A percentile compares a stretch with the other conserved stretches of the same genome.
phyloP scores from a whole-genome alignment of 306 rosid species.

The Begonia peltatifolia region DNA sequence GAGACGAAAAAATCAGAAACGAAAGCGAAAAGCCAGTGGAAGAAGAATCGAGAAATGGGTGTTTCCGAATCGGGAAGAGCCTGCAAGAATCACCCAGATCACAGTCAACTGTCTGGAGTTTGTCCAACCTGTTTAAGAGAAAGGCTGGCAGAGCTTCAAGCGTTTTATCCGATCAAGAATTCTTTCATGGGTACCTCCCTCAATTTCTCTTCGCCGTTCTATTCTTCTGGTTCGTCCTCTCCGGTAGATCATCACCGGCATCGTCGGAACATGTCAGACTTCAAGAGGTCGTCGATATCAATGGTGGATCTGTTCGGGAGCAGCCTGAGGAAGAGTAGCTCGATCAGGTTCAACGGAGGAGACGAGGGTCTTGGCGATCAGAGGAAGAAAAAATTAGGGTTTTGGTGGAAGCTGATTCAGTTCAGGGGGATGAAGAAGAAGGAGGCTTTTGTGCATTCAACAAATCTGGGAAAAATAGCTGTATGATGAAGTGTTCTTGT shows the following conservation, averaged over 20 bases:
- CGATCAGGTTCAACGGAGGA: slow-evolving; percentile 13
- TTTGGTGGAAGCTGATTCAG: slow-evolving; percentile 56
- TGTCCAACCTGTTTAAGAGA: not conserved
- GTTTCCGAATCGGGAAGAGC: not conserved
- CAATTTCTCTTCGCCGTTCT: slow-evolving; percentile 1
- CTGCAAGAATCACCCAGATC: not conserved
- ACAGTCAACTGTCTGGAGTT: not conserved
- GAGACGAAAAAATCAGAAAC: no score
- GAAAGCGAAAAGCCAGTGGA: no score
- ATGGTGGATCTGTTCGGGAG: slow-evolving; percentile 7
- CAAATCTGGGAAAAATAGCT: slow-evolving; percentile 9
- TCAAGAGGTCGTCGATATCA: slow-evolving; percentile 13
- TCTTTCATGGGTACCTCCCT: no score
- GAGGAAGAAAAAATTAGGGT: slow-evolving; percentile 24
- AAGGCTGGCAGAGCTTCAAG: not conserved
- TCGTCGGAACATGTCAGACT: slow-evolving; percentile 27
- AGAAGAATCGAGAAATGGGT: not conserved
- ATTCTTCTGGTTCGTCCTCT: slow-evolving; percentile 13
- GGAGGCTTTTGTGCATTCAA: slow-evolving; percentile 24
- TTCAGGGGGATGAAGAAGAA: slow-evolving; percentile 29
- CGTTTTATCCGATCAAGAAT: not conserved
- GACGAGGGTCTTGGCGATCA: slow-evolving; percentile 5
- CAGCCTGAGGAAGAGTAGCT: slow-evolving; percentile 49
- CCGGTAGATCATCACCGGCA: slow-evolving; percentile 18
- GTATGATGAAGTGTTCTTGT: no score